Percentiles rank a stretch among this genome's conserved stretches.
These are phyloP conservation scores for Plasmodium berghei DNA, from an alignment of 169 alveolate species.

Conservation along the genomic window DNA sequence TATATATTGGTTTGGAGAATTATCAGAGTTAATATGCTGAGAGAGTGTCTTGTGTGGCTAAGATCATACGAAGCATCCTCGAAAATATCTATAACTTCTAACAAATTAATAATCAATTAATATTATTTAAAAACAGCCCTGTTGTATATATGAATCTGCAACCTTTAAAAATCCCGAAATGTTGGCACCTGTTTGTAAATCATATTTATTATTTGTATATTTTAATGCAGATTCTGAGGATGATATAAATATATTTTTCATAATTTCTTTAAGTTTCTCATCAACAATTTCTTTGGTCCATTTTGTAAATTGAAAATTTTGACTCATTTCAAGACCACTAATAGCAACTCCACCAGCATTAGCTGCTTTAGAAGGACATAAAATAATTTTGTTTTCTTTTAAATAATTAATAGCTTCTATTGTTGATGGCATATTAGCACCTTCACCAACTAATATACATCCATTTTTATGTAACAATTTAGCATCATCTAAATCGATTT, in stretches of 20 bases:
- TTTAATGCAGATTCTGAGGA: constrained; percentile 81
- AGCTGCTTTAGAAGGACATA: constrained; percentile 92
- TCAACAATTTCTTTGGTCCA: constrained; percentile 89
- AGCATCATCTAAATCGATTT: constrained; percentile 85
- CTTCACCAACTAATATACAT: constrained; percentile 85
- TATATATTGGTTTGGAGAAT: background rate
- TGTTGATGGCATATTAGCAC: constrained; percentile 92
- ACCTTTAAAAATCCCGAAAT: constrained; percentile 90
- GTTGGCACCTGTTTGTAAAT: constrained; percentile 90
- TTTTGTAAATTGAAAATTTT: constrained; percentile 83
- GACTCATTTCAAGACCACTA: constrained; percentile 91
- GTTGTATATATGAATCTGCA: constrained; percentile 89
- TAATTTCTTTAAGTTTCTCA: constrained; percentile 81
- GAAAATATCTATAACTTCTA: too few relatives aligned
- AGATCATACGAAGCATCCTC: background rate
- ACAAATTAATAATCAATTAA: too few relatives aligned
- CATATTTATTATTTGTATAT: constrained; percentile 81
- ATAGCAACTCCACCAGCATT: constrained; percentile 93
- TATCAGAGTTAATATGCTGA: too few relatives aligned
- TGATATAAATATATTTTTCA: constrained; percentile 82
- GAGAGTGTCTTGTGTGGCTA: background rate
- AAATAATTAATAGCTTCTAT: constrained; percentile 84
- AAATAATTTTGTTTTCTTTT: constrained; percentile 77
- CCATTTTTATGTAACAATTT: constrained; percentile 78
- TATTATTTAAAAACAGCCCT: constrained; percentile 76